A percentile compares a stretch with the other conserved stretches of the same genome.
phyloP scores from a whole-genome alignment of 78 protist species.

The slime mould (Dictyostelium discoideum) region DNA sequence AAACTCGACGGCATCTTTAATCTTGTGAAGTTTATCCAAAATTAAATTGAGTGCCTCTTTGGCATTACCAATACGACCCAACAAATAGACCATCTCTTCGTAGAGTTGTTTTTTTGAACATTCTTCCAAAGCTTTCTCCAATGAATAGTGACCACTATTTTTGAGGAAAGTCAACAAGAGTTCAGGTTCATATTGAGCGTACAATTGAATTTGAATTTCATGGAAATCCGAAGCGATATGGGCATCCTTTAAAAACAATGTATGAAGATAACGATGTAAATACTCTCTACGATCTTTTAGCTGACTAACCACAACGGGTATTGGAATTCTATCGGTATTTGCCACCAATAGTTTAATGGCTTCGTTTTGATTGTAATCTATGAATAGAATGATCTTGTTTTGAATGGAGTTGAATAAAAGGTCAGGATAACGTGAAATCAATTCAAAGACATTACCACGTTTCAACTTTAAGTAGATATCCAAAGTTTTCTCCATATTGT shows the following conservation, averaged over 20 bases:
- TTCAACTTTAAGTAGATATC: slow-evolving; percentile 71
- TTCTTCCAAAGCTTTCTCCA: slow-evolving; percentile 83
- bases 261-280: slow-evolving; percentile 76
- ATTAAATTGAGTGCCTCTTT: slow-evolving; percentile 91
- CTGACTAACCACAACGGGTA: slow-evolving; percentile 77
- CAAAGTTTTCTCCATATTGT: slow-evolving; percentile 83
- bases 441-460: slow-evolving; percentile 81
- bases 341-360: slow-evolving; percentile 85
- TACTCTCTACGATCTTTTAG: slow-evolving; percentile 18
- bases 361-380: slow-evolving; percentile 58
- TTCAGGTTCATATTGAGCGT: slow-evolving; percentile 85
- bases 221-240: slow-evolving; percentile 84
- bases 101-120: slow-evolving; percentile 83
- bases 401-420: slow-evolving; percentile 63
- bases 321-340: slow-evolving; percentile 76
- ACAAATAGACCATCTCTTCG: slow-evolving; percentile 88
- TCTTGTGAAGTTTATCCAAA: slow-evolving; percentile 84
- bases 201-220: slow-evolving; percentile 87
- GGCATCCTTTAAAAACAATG: slow-evolving; percentile 84
- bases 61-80: slow-evolving; percentile 89
- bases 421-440: slow-evolving; percentile 76
- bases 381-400: slow-evolving; percentile 63
- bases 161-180: slow-evolving; percentile 82
- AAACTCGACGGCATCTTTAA: slow-evolving; percentile 90
- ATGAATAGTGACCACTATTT: slow-evolving; percentile 56